Conservation (phyloP, 345 rosid genomes). For the Euphorbia lathyris region DNA sequence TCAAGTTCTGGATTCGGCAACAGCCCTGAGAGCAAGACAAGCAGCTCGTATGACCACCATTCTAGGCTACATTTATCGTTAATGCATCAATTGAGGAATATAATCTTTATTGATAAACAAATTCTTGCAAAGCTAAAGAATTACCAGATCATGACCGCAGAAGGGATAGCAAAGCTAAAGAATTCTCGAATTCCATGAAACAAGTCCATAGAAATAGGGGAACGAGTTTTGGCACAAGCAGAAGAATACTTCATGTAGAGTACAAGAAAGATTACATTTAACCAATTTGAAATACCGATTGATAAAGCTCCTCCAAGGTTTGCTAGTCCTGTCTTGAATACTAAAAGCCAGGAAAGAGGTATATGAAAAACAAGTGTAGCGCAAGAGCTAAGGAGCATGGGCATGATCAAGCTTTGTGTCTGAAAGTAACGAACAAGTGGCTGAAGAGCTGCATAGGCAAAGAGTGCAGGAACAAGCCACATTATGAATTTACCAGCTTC, state of each 20-base stretch:
- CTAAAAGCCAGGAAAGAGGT: constrained; percentile 52
- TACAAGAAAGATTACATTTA: constrained; percentile 45
- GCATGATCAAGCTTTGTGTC: constrained; percentile 50
- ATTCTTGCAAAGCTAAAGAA: neutral
- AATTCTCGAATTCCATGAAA: constrained; percentile 52
- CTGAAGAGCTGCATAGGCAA: constrained; percentile 54
- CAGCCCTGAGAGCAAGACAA: constrained; percentile 76
- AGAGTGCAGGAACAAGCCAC: constrained; percentile 63
- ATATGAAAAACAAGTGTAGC: constrained; percentile 42
- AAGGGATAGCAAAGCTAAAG: constrained; percentile 67
- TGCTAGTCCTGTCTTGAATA: constrained; percentile 43
- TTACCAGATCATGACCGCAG: constrained; percentile 73
- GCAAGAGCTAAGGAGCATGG: constrained; percentile 52
- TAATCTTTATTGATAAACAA: neutral
- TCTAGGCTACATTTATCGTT: constrained; percentile 55
- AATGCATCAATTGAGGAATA: neutral
- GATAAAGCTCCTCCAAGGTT: constrained; percentile 55
- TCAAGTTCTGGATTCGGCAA: constrained; percentile 82
- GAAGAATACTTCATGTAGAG: constrained; percentile 49
- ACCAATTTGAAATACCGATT: constrained; percentile 47
- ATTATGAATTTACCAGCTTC: constrained; percentile 51
- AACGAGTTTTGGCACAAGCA: constrained; percentile 43
- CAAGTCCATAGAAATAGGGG: constrained; percentile 36
- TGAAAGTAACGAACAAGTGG: constrained; percentile 55
- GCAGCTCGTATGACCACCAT: constrained; percentile 95